phyloP scores from a whole-genome alignment of 176 grass and related monocot genomes.

The Aegilops umbellulata region DNA sequence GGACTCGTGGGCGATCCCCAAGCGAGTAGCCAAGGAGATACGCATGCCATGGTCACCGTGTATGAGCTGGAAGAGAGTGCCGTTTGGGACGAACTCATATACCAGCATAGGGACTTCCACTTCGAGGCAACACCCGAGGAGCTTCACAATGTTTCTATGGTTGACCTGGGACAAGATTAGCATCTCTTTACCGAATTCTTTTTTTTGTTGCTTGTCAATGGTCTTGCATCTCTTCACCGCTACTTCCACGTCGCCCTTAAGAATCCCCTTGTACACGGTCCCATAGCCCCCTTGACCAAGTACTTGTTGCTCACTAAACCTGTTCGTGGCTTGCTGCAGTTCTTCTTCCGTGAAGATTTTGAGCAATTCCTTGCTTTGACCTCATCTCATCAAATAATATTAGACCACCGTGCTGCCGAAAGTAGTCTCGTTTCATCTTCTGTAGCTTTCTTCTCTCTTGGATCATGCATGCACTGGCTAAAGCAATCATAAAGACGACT shows the following conservation, averaged over 20 bases:
- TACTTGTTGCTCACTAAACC: neutral
- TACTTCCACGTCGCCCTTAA: neutral
- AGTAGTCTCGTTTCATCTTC: too few relatives aligned
- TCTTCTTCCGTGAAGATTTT: neutral
- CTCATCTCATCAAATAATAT: conserved; percentile 2
- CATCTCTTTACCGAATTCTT: conserved; percentile 19
- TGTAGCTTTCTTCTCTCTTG: too few relatives aligned
- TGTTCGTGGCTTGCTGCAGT: neutral
- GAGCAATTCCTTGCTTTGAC: neutral
- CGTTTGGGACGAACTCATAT: conserved; percentile 11
- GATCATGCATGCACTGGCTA: too few relatives aligned
- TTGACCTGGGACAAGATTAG: conserved; percentile 7
- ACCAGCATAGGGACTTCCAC: conserved; percentile 11
- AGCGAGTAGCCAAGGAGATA: neutral
- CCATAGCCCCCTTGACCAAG: conserved; percentile 13
- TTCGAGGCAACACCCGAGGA: conserved; percentile 22
- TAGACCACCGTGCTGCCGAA: neutral
- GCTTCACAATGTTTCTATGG: conserved; percentile 14
- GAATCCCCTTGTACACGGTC: conserved; percentile 12
- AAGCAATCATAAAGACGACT: too few relatives aligned
- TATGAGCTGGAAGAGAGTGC: neutral
- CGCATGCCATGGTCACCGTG: neutral
- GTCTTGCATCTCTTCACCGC: conserved; percentile 3
- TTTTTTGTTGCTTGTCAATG: neutral
- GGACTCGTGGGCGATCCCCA: neutral